phyloP scores from a whole-genome alignment of 2,329 filamentous ascomycete genomes.

The Cucurbitaria berberidis region DNA sequence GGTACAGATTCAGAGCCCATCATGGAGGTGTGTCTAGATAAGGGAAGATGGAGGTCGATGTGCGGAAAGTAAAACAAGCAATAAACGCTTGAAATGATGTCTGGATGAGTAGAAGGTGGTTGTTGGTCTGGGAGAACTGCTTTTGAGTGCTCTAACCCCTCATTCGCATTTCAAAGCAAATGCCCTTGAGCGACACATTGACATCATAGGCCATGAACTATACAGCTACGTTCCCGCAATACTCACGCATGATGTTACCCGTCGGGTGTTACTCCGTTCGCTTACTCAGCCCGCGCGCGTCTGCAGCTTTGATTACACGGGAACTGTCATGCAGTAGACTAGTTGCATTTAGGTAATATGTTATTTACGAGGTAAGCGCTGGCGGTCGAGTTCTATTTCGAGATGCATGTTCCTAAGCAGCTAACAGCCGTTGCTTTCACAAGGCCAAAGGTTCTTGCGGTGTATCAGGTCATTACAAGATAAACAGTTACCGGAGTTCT shows the following conservation, averaged over 20 bases:
- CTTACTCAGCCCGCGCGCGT: background rate
- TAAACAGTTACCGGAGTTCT: too few species aligned
- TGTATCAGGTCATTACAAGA: too few species aligned
- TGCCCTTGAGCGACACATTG: slow-evolving; percentile 1
- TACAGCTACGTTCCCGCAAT: background rate
- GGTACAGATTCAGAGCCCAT: slow-evolving; percentile 23
- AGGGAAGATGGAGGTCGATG: background rate
- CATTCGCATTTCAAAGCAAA: slow-evolving; percentile 15
- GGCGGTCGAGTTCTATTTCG: too few species aligned
- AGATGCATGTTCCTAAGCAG: too few species aligned
- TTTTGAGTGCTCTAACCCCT: slow-evolving; percentile 5
- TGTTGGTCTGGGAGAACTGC: background rate
- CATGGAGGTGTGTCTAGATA: background rate
- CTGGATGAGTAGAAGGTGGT: background rate
- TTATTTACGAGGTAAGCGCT: too few species aligned
- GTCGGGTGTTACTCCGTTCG: background rate
- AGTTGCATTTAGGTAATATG: background rate
- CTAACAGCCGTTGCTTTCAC: too few species aligned
- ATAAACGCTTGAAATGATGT: background rate
- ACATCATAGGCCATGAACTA: slow-evolving; percentile 5
- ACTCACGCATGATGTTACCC: background rate
- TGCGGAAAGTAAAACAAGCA: background rate
- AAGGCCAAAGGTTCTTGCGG: too few species aligned
- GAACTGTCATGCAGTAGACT: background rate
- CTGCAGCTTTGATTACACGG: background rate